Percentiles rank a stretch among this genome's conserved stretches.
Evolutionary conservation across 2,329 filamentous ascomycete genomes (phyloP).

Genomic region (Ophiostoma ips): DNA sequence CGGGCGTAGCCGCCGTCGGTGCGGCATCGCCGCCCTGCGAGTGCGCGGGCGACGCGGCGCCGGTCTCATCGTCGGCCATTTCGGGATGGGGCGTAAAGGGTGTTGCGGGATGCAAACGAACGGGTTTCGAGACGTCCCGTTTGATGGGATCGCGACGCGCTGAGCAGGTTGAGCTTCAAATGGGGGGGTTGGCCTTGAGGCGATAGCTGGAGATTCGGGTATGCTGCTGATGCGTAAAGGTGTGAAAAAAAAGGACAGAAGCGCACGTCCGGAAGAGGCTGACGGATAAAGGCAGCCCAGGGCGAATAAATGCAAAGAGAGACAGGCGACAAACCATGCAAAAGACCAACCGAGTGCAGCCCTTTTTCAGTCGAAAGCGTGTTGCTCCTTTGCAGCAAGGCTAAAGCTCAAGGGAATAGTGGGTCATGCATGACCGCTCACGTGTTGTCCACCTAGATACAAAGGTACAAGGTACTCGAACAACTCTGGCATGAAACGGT

Average conservation of each 20-base stretch:
- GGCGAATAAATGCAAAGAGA: too few species aligned
- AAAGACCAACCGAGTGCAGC: not conserved
- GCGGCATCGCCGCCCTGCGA: slow-evolving; percentile 12
- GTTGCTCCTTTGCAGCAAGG: slow-evolving; percentile 2
- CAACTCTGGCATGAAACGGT: not conserved
- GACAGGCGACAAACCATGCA: not conserved
- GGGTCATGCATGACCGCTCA: not conserved
- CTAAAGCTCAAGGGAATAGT: not conserved
- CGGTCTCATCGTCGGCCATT: slow-evolving; percentile 3
- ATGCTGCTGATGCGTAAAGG: too few species aligned
- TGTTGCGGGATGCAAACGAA: not conserved
- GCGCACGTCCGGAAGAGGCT: too few species aligned
- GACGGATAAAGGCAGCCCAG: not conserved
- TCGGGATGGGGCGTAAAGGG: not conserved
- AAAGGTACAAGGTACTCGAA: not conserved
- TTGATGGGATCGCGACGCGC: not conserved
- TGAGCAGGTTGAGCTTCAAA: not conserved
- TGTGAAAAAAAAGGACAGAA: too few species aligned
- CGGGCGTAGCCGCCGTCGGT: not conserved
- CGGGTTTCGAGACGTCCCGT: too few species aligned
- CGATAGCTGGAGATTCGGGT: too few species aligned
- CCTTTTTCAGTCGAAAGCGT: slow-evolving; percentile 4
- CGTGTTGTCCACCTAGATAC: not conserved
- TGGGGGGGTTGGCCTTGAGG: too few species aligned
- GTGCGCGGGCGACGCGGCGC: not conserved